Percentiles rank a stretch among this genome's conserved stretches.
Evolutionary conservation across 805 yeast species (phyloP).

Genomic region (Kuraishia hungarica): DNA sequence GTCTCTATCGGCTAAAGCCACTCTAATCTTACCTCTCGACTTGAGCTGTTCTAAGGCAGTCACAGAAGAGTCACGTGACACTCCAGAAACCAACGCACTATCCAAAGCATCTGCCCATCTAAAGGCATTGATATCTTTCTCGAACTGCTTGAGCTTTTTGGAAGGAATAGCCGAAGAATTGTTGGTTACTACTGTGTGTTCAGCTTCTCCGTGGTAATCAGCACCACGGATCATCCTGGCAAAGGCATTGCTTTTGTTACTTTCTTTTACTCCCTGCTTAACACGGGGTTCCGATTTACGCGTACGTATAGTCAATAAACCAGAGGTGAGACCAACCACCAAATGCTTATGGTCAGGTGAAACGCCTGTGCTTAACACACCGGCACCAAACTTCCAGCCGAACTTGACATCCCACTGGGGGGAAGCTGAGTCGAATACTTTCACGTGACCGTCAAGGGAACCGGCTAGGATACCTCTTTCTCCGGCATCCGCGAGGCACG

Average conservation of each 20-base stretch:
- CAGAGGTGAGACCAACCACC: slow-evolving; percentile 87
- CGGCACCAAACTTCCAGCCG: slow-evolving; percentile 96
- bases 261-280: slow-evolving; percentile 34
- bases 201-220: slow-evolving; percentile 86
- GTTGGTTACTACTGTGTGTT: slow-evolving; percentile 61
- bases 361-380: slow-evolving; percentile 82
- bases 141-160: slow-evolving; percentile 73
- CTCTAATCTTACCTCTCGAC: slow-evolving; percentile 79
- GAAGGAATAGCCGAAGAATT: slow-evolving; percentile 27
- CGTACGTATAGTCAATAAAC: slow-evolving; percentile 82
- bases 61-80: slow-evolving; percentile 70
- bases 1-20: slow-evolving; percentile 75
- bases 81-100: slow-evolving; percentile 71
- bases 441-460: slow-evolving; percentile 94
- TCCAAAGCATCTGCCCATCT: slow-evolving; percentile 92
- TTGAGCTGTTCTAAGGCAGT: slow-evolving; percentile 83
- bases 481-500: slow-evolving; percentile 68
- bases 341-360: slow-evolving; percentile 85
- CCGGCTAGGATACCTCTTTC: slow-evolving; percentile 85
- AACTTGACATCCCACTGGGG: slow-evolving; percentile 80
- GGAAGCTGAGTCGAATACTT: slow-evolving; percentile 75
- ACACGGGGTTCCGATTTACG: slow-evolving; percentile 60
- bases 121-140: slow-evolving; percentile 76
- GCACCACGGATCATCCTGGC: slow-evolving; percentile 84
- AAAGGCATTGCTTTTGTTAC: slow-evolving; percentile 55